phyloP scores from a whole-genome alignment of 2,329 filamentous ascomycete genomes.

The Diaporthe longicolla region DNA sequence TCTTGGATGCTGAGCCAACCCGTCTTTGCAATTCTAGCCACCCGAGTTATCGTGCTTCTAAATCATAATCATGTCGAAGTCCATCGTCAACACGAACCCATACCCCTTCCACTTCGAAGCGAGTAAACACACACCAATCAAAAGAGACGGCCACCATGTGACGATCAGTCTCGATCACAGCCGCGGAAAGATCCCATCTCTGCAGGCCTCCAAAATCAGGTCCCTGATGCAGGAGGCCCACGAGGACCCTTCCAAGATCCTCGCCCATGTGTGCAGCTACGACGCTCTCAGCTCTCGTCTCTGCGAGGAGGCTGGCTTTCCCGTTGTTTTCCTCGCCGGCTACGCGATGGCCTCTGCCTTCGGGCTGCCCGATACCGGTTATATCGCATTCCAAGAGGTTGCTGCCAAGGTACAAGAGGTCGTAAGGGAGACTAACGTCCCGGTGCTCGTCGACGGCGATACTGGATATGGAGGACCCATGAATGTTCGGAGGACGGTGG shows the following conservation, averaged over 20 bases:
- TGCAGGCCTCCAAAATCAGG: not conserved
- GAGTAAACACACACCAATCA: not conserved
- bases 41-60: not conserved
- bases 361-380: not conserved
- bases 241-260: slow-evolving; percentile 3
- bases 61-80: not conserved
- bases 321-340: not conserved
- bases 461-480: not conserved
- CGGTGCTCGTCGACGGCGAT: not conserved
- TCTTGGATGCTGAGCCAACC: not conserved
- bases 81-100: slow-evolving; percentile 5
- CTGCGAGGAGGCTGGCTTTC: slow-evolving; percentile 11
- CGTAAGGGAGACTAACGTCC: not conserved
- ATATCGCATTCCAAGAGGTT: slow-evolving; percentile 11
- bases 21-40: no score
- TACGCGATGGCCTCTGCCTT: slow-evolving; percentile 1
- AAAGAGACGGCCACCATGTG: slow-evolving; percentile 13
- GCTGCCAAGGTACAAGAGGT: slow-evolving; percentile 4
- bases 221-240: not conserved
- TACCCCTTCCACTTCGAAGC: slow-evolving; percentile 13
- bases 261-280: slow-evolving; percentile 11
- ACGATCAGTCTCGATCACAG: not conserved
- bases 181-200: not conserved
- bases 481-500: slow-evolving; percentile 14
- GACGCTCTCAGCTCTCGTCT: slow-evolving; percentile 3